These are phyloP conservation scores for Saccharomyces hybrid DNA, from an alignment of 1,139 yeast genomes.

Conservation along the genomic window DNA sequence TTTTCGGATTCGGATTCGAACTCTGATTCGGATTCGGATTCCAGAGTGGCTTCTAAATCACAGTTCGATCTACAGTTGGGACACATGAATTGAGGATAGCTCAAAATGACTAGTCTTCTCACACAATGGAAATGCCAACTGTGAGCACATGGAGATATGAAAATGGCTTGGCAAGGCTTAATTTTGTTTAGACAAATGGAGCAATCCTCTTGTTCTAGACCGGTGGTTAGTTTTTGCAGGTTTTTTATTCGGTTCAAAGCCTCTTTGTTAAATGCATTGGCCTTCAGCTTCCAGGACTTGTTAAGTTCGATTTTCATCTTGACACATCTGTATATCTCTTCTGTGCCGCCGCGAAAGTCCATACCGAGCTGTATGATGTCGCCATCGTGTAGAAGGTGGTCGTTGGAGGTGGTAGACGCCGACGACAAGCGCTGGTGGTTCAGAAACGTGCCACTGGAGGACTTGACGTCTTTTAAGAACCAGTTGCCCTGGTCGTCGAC, in stretches of 20 bases:
- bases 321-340: constrained; percentile 87
- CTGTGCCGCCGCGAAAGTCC: constrained; percentile 90
- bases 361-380: constrained; percentile 40
- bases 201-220: constrained; percentile 57
- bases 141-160: constrained; percentile 91
- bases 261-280: constrained; percentile 69
- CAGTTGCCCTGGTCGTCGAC: constrained; percentile 73
- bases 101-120: constrained; percentile 73
- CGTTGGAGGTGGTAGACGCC: constrained; percentile 65
- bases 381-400: constrained; percentile 66
- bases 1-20: not conserved
- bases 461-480: constrained; percentile 77
- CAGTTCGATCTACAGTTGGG: constrained; percentile 92
- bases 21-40: constrained; percentile 33
- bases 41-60: constrained; percentile 84
- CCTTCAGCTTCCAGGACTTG: constrained; percentile 80
- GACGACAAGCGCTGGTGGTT: constrained; percentile 79
- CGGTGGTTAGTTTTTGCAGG: constrained; percentile 35
- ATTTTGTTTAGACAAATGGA: constrained; percentile 79
- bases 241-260: constrained; percentile 62
- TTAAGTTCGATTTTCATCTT: constrained; percentile 85
- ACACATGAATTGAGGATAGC: constrained; percentile 90
- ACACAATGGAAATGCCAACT: constrained; percentile 97
- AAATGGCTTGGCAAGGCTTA: constrained; percentile 86
- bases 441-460: constrained; percentile 88